phyloP scores from a whole-genome alignment of 129 eudicot genomes.

The Apium graveolens region DNA sequence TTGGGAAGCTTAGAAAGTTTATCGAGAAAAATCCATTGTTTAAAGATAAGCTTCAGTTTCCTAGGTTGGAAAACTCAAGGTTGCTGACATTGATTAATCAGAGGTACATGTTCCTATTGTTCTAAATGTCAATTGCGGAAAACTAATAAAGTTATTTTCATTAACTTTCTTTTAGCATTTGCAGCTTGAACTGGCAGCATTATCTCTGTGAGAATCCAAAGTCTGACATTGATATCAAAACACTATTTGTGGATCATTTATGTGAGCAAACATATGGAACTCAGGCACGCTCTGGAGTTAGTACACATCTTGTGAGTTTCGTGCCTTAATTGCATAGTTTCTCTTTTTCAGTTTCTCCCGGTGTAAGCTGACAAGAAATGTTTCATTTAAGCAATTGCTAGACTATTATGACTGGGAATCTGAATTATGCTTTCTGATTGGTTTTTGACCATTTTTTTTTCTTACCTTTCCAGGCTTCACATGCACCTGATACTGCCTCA shows the following conservation, averaged over 20 bases:
- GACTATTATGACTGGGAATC: neutral
- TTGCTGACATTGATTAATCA: conserved; percentile 54
- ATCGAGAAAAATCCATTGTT: conserved; percentile 45
- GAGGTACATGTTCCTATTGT: conserved; percentile 38
- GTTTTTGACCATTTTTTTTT: neutral
- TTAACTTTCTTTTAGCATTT: neutral
- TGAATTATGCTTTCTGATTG: neutral
- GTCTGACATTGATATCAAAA: conserved; percentile 48
- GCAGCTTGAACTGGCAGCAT: conserved; percentile 80
- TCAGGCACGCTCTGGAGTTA: conserved; percentile 36
- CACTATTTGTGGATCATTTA: conserved; percentile 55
- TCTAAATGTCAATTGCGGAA: neutral
- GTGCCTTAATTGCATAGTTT: conserved; percentile 44
- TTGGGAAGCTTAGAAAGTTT: conserved; percentile 40
- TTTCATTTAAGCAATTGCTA: neutral
- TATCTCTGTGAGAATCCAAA: conserved; percentile 51
- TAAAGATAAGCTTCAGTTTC: conserved; percentile 56
- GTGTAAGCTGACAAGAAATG: conserved; percentile 20
- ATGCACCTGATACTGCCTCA: conserved; percentile 27
- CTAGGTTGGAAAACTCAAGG: conserved; percentile 46
- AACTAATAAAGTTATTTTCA: neutral
- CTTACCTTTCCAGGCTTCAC: conserved; percentile 34
- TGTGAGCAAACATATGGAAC: conserved; percentile 49
- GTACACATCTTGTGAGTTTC: conserved; percentile 34
- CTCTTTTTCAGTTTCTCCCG: conserved; percentile 37